Evolutionary conservation across 805 yeast species (phyloP), one percentile per base, ranked within the genome.

Genomic region (Wickerhamiella sorbophila): DNA sequence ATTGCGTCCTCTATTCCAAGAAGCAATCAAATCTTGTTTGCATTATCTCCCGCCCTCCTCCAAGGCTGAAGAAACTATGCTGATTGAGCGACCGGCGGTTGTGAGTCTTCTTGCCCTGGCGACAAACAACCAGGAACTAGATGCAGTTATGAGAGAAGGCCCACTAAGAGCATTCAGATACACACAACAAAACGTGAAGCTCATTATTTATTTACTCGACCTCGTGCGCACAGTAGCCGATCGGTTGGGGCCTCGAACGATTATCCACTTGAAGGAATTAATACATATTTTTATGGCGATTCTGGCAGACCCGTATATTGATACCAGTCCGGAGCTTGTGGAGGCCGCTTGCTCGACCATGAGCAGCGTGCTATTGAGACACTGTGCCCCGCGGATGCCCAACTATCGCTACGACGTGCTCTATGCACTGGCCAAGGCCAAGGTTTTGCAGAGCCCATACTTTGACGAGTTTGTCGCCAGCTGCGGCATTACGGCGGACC

Each of bases 71-170:
- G 41, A 46, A 10, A 45, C 61, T 4, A 41, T 34, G 24, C 26
- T 17, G 4, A 26, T 58, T 10, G 42, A 50, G 4, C 34, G 46
- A n/a, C 44, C 61, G 44, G 67, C 75, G 33, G 62, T 61, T n/a
- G 60, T 57, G 2, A 71, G 71, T 34, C 67, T 59, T 44, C 62
- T 63, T 41, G 67, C 60, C 38, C 65, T 65, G 3, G 71, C 57
- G n/a, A n/a, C 38, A 4, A 32, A 41, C 1, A 33, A 39, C 10
- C 15, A 26, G 31, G 35, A 41, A 14, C 34, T 20, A 29, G 45
- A 57, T 38, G 40, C 32, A 22, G 34, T 58, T 6, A 46, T 60
- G 31, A 37, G 54, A n/a, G 50, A 51, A 16, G 62, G 61, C 10
- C 42, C 52, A 3, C 26, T 60, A 15, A 44, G 48, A 17, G 53